Base-by-base conservation (phyloP, 768 basidiomycete species). In the Mrakia blollopis region DNA sequence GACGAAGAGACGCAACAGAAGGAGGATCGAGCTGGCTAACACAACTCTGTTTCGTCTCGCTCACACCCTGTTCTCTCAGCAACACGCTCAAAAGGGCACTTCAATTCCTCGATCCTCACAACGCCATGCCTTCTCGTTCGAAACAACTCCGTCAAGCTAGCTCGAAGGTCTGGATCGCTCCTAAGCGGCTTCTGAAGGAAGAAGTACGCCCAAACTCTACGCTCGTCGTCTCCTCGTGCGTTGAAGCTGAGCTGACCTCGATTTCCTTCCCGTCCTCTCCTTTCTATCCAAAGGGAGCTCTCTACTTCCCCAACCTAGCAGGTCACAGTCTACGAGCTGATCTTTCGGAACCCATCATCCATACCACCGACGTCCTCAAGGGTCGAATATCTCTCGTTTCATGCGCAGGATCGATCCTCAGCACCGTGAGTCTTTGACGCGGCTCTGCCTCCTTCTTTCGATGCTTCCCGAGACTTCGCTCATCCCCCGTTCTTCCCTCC, bases 321-420 rank as follows among this genome's bases (percentile, higher is more conserved):
- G 73, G 73, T 13, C n/a, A 28, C 32, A 63, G 61, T 13, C 30
- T 52, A 7, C 35, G 18, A 28, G 25, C 18, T 1, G 65, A 37
- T 35, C 65, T 68, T 13, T 44, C 47, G 28, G 44, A 23, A 8
- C 41, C 41, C 37, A 57, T 61, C 25, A 44, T 60, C 23, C 67
- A 76, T 30, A 76, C 75, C 41, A 69, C 68, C 0, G 57, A 71
- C 28, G 39, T 76, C 7, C 69, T 68, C 37, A n/a, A 70, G 60
- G 75, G 75, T 50, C 69, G 68, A 54, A 76, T 76, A 16, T 61
- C 65, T 23, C 14, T 76, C n/a, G 57, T 76, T 39, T 54, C 54
- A 5, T n/a, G 54, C 21, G n/a, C n/a, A 0, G 75, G 75, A 23
- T 60, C 75, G 37, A 60, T 57, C 3, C 28, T 37, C 23, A 44